These are phyloP conservation scores for Starmerella apis DNA, from an alignment of 805 yeast genomes.

Conservation along the genomic window DNA sequence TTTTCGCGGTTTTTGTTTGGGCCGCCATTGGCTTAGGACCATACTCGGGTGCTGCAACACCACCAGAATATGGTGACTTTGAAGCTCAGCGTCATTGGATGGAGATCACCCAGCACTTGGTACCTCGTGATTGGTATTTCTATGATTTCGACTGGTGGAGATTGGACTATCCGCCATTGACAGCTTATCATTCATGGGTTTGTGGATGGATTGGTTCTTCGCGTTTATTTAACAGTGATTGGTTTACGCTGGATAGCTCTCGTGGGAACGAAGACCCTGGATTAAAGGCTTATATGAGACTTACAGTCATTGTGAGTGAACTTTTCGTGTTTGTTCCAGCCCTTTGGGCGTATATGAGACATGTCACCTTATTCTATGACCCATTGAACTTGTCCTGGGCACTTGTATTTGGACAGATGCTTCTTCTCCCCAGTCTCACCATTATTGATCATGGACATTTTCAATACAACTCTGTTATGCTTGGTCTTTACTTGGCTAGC, in stretches of 20 bases:
- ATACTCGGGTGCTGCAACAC: constrained; percentile 58
- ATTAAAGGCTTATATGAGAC: constrained; percentile 75
- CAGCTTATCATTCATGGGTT: constrained; percentile 84
- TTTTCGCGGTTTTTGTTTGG: constrained; percentile 61
- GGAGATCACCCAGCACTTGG: constrained; percentile 73
- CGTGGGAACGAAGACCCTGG: constrained; percentile 62
- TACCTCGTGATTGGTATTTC: constrained; percentile 72
- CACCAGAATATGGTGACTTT: constrained; percentile 89
- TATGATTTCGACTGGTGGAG: constrained; percentile 93
- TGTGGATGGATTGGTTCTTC: constrained; percentile 59
- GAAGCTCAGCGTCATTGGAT: constrained; percentile 99
- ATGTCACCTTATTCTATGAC: not conserved
- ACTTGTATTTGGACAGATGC: constrained; percentile 62
- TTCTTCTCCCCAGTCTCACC: constrained; percentile 72
- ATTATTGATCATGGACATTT: constrained; percentile 95
- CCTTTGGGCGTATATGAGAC: constrained; percentile 35
- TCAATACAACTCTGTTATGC: constrained; percentile 90
- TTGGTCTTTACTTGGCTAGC: constrained; percentile 67
- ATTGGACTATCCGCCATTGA: constrained; percentile 90
- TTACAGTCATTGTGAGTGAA: constrained; percentile 69
- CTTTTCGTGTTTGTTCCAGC: constrained; percentile 68
- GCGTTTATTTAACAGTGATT: constrained; percentile 41
- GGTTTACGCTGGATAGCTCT: constrained; percentile 68
- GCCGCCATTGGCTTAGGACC: constrained; percentile 84
- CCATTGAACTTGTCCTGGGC: constrained; percentile 45